Conservation (phyloP, 306 rosid species). For the Dalbergia cochinchinensis region DNA sequence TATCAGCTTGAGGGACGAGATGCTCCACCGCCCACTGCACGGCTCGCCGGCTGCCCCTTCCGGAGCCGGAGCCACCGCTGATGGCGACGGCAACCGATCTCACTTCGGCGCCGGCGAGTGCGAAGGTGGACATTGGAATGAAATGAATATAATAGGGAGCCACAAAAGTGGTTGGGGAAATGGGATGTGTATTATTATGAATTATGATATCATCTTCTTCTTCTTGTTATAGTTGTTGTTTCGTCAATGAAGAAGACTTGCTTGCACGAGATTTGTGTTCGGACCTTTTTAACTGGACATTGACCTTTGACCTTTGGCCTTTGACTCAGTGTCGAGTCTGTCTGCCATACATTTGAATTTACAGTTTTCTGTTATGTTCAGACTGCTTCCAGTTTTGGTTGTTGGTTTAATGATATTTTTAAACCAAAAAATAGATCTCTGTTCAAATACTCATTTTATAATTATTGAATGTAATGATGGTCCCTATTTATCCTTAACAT, state of each 20-base stretch:
- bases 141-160: no score
- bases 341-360: neutral
- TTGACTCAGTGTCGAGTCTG: neutral
- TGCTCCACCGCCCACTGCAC: slow-evolving; percentile 82
- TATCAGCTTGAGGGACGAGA: slow-evolving; percentile 72
- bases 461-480: no score
- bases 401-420: no score
- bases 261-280: neutral
- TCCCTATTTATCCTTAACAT: no score
- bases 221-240: no score
- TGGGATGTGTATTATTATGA: neutral
- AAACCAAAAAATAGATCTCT: no score
- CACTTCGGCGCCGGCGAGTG: slow-evolving; percentile 12
- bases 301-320: no score
- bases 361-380: slow-evolving; percentile 1
- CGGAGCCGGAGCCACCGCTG: slow-evolving; percentile 57
- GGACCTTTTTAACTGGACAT: neutral
- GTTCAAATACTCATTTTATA: no score
- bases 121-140: neutral
- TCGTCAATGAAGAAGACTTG: slow-evolving; percentile 1
- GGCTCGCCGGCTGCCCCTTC: slow-evolving; percentile 80
- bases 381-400: neutral
- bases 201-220: neutral
- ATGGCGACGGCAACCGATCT: slow-evolving; percentile 84
- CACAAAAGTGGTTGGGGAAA: neutral